Evolutionary conservation across 345 rosid species (phyloP).

Genomic region (Populus davidiana): DNA sequence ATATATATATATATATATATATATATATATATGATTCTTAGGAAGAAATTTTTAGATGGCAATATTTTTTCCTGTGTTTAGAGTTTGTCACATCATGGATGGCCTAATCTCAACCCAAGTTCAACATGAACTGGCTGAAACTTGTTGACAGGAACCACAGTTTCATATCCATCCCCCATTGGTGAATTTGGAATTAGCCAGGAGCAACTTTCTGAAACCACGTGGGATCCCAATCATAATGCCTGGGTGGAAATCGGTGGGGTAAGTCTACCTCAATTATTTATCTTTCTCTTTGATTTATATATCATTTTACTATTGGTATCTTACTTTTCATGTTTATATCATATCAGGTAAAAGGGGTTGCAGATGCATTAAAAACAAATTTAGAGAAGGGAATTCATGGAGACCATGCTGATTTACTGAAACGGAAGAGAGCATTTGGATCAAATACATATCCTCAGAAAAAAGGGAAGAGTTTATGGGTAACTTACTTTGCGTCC

Average conservation of each 20-base stretch:
- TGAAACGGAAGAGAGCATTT: conserved; percentile 62
- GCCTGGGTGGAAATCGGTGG: conserved; percentile 66
- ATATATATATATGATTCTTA: no score
- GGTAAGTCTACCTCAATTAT: conserved; percentile 34
- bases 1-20: no score
- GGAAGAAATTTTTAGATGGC: no score
- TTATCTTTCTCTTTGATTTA: background rate
- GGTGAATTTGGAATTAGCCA: conserved; percentile 66
- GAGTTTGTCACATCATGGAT: no score
- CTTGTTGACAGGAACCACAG: conserved; percentile 31
- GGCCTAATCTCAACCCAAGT: no score
- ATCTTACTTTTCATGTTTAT: conserved; percentile 12
- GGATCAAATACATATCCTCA: conserved; percentile 94
- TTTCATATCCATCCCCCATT: conserved; percentile 29
- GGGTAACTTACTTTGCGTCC: conserved; percentile 41
- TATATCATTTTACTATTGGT: background rate
- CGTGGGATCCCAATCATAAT: conserved; percentile 62
- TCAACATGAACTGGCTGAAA: background rate
- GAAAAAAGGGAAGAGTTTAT: conserved; percentile 81
- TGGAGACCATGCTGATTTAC: conserved; percentile 65
- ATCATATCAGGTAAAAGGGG: conserved; percentile 59
- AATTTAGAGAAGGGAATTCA: conserved; percentile 58
- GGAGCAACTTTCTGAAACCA: conserved; percentile 71
- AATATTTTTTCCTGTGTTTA: no score
- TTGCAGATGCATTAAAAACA: conserved; percentile 57